Percentiles rank a stretch among this genome's conserved stretches.
These are phyloP conservation scores for Fomes fomentarius DNA, from an alignment of 1,284 basidiomycete genomes.

Conservation along the genomic window DNA sequence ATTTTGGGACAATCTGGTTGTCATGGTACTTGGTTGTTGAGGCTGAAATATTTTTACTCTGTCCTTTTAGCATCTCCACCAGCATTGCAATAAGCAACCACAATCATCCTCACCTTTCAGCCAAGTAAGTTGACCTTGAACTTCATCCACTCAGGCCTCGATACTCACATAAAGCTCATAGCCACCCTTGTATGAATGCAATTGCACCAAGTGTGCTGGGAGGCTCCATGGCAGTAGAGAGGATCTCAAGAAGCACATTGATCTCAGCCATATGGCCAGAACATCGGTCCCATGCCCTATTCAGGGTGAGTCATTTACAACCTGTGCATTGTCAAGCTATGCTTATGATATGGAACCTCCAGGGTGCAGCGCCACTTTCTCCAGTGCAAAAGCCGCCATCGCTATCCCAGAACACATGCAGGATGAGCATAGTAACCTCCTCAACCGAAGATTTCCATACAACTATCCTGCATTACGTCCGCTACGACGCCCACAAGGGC, in stretches of 20 bases:
- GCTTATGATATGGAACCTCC: neutral
- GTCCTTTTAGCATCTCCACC: conserved; percentile 17
- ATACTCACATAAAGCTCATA: neutral
- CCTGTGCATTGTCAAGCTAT: neutral
- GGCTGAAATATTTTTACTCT: neutral
- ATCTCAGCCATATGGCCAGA: conserved; percentile 25
- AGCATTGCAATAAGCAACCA: conserved; percentile 8
- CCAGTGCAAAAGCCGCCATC: conserved; percentile 3
- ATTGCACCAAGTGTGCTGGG: conserved; percentile 21
- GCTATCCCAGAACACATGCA: conserved; percentile 19
- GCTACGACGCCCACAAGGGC: neutral
- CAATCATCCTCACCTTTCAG: neutral
- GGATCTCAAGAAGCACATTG: conserved; percentile 26
- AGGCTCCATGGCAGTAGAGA: conserved; percentile 16
- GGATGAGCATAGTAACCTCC: conserved; percentile 6
- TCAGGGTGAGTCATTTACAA: conserved; percentile 15
- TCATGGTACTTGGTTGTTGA: too few relatives aligned
- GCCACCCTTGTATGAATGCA: conserved; percentile 30
- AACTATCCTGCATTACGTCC: neutral
- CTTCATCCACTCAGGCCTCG: too few relatives aligned
- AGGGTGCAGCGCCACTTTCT: conserved; percentile 22
- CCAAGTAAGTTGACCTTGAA: neutral
- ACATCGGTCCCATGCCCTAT: conserved; percentile 26
- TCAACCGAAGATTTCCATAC: neutral
- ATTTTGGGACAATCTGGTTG: too few relatives aligned